phyloP scores from a whole-genome alignment of 345 rosid species.

The Mercurialis annua region DNA sequence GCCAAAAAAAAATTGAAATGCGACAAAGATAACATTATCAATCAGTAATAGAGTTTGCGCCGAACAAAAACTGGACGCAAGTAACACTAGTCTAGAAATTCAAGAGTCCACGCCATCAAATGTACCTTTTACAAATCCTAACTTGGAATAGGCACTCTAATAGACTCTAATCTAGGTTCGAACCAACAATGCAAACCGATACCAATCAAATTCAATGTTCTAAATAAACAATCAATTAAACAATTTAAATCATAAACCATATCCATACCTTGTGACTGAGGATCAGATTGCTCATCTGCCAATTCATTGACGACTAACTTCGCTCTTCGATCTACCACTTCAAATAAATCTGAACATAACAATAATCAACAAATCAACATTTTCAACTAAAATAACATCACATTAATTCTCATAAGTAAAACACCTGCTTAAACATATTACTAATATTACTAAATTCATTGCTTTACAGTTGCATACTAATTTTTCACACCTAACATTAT shows the following conservation, averaged over 20 bases:
- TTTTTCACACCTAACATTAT: background rate
- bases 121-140: background rate
- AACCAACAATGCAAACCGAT: background rate
- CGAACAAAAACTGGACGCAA: background rate
- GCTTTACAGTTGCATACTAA: background rate
- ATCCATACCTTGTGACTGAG: conserved; percentile 54
- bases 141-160: background rate
- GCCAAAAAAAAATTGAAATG: background rate
- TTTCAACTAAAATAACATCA: conserved; percentile 3
- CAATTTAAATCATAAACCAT: background rate
- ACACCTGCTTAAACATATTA: background rate
- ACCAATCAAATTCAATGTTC: background rate
- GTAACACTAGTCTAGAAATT: background rate
- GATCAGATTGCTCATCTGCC: conserved; percentile 69
- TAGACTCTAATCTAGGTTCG: background rate
- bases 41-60: background rate
- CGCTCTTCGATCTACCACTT: conserved; percentile 95
- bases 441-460: no score
- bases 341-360: conserved; percentile 66
- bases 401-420: background rate
- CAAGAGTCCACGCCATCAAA: background rate
- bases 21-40: background rate
- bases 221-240: conserved; percentile 13
- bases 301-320: conserved; percentile 86
- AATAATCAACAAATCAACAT: conserved; percentile 9